Evolutionary conservation across 2,329 filamentous ascomycete genomes (phyloP).

Genomic region (Diaporthe nobilis): DNA sequence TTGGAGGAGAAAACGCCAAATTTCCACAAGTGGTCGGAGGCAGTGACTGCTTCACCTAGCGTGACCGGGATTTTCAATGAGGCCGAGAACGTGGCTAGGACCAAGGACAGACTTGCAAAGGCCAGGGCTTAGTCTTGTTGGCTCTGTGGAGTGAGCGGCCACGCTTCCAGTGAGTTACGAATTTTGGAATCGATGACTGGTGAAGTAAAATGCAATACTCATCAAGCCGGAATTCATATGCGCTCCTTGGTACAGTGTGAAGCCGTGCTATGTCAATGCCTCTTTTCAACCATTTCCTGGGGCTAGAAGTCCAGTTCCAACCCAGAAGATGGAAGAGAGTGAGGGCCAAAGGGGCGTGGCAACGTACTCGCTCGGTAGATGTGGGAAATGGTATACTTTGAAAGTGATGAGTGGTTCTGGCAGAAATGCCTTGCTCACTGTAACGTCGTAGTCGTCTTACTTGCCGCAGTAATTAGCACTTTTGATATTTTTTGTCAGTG

Average conservation of each 20-base stretch:
- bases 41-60: slow-evolving; percentile 73
- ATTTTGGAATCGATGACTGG: not conserved
- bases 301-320: no score
- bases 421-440: no score
- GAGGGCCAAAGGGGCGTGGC: no score
- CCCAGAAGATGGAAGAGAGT: no score
- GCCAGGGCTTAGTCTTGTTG: slow-evolving; percentile 39
- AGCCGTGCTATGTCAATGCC: no score
- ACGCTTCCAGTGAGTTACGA: fast-evolving
- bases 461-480: not conserved
- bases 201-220: not conserved
- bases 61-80: slow-evolving; percentile 76
- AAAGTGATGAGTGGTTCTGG: no score
- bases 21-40: slow-evolving; percentile 77
- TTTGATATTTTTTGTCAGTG: not conserved
- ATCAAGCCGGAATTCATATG: not conserved
- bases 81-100: slow-evolving; percentile 57
- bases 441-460: no score
- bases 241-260: not conserved
- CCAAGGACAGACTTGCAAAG: slow-evolving; percentile 56
- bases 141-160: fast-evolving
- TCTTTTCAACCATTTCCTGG: no score
- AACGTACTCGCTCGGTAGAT: not conserved
- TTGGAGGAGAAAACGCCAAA: slow-evolving; percentile 71
- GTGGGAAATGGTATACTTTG: not conserved